Percentiles rank a stretch among this genome's conserved stretches.
Conservation (phyloP, 805 yeast species). For the Lipomyces starkeyi region DNA sequence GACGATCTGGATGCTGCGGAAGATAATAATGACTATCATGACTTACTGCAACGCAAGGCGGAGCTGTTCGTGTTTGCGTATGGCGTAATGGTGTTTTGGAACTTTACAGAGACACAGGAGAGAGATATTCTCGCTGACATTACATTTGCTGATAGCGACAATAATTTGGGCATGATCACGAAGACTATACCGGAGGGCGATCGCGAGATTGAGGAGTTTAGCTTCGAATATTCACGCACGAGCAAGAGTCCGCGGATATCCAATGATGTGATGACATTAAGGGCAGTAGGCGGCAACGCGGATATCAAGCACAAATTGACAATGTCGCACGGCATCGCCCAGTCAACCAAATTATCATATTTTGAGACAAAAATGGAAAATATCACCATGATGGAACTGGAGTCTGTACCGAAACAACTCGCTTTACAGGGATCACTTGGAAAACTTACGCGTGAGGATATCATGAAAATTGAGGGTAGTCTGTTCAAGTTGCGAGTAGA, state of each 20-base stretch:
- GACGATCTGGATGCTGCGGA: constrained; percentile 14
- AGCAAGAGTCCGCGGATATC: constrained; percentile 58
- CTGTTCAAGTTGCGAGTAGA: constrained; percentile 90
- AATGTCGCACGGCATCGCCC: constrained; percentile 96
- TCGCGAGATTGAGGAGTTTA: constrained; percentile 89
- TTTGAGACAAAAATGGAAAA: constrained; percentile 88
- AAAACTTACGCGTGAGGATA: constrained; percentile 72
- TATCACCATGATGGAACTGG: constrained; percentile 55
- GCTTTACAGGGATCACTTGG: constrained; percentile 91
- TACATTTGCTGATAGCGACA: constrained; percentile 59
- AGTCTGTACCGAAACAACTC: constrained; percentile 81
- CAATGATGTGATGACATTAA: constrained; percentile 90
- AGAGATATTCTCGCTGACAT: constrained; percentile 92
- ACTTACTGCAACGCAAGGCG: constrained; percentile 52
- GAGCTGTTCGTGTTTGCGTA: constrained; percentile 89
- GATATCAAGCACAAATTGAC: constrained; percentile 92
- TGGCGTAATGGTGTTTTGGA: constrained; percentile 99
- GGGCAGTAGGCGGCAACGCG: constrained; percentile 50
- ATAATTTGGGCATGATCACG: constrained; percentile 49
- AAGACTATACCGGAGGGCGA: constrained; percentile 82
- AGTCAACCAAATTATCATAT: constrained; percentile 86
- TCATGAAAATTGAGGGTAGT: constrained; percentile 86
- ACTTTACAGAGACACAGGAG: constrained; percentile 89
- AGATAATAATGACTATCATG: constrained; percentile 12
- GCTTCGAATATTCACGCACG: constrained; percentile 64